Evolutionary conservation across 805 yeast species (phyloP), one percentile per base, ranked within the genome.

Genomic region (Teunomyces pallodes): DNA sequence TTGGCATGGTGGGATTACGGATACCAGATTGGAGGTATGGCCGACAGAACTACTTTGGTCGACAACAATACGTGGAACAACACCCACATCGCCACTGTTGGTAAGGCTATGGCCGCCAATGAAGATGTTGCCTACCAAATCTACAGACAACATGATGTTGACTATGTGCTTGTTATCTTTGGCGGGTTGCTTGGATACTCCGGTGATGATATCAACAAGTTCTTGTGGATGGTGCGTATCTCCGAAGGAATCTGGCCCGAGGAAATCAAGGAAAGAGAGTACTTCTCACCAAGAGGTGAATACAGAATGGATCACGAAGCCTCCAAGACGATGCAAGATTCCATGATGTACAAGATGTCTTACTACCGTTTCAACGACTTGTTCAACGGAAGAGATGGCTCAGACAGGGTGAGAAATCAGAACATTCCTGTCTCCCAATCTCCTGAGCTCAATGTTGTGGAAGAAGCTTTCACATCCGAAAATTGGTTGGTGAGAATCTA

Each of bases 1-100:
- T 90, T 95, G 86, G 86, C 97, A 9, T 94, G 99, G 99, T 94
- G 99, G 99, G 99, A 95, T 75, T 95, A 95, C 64, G 99, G 99
- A 47, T 94, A 94, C 70, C 99, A 94, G 75, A 94, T 94, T 61
- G 99, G 99, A 59, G 99, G 99, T 54, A 94, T 94, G 98, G 99
- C 99, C 41, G 99, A 94, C 71, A 83, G 99, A 64, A 92, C 98
- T 54, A 94, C 99, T 5, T 77, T 94, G 58, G 99, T 95, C 35
- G 99, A 94, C 69, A 94, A 94, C 80, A 94, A 94, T 73, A 94
- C 99, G 9, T 94, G 99, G 99, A 94, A 94, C 68, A 94, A 94
- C 75, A 94, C 99, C 3, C 99, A 94, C 67, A 95, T 94, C 69
- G 99, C 99, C 56, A 90, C 97, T 12, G 99, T 94, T 47, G 99